A percentile compares a stretch with the other conserved stretches of the same genome.
phyloP scores from a whole-genome alignment of 2,329 filamentous ascomycete genomes.

The Aspergillus aculeatus region DNA sequence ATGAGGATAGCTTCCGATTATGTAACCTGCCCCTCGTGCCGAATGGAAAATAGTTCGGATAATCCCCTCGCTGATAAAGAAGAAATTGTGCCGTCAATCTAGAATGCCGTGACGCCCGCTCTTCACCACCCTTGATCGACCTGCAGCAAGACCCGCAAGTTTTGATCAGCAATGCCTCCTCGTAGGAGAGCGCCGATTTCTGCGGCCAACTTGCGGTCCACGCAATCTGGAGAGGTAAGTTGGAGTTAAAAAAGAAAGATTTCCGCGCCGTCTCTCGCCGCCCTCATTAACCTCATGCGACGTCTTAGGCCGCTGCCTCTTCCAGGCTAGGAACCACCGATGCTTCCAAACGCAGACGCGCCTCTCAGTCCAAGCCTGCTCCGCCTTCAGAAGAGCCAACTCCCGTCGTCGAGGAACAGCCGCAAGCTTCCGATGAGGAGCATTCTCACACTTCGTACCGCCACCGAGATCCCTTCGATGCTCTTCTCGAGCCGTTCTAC shows the following conservation, averaged over 20 bases:
- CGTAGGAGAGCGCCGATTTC: conserved; percentile 36
- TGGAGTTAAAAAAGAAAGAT: conserved; percentile 28
- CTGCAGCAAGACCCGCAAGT: background rate
- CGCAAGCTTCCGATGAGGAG: conserved; percentile 21
- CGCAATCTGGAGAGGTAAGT: conserved; percentile 33
- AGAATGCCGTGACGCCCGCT: conserved; percentile 13
- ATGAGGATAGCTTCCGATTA: conserved; percentile 11
- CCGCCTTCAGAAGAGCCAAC: conserved; percentile 19
- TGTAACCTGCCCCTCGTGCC: conserved; percentile 14
- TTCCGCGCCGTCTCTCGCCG: conserved; percentile 14
- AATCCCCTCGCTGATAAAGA: conserved; percentile 25
- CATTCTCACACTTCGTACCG: conserved; percentile 25
- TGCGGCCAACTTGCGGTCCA: conserved; percentile 26
- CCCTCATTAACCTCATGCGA: conserved; percentile 13
- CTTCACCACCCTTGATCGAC: background rate
- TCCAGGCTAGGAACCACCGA: conserved; percentile 20
- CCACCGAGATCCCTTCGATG: conserved; percentile 53
- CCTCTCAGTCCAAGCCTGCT: conserved; percentile 27
- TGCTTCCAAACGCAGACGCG: conserved; percentile 27
- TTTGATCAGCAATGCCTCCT: conserved; percentile 34
- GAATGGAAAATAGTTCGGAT: conserved; percentile 21
- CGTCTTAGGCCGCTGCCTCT: conserved; percentile 15
- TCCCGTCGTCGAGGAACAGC: conserved; percentile 15
- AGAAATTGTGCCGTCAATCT: conserved; percentile 21
- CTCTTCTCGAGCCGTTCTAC: conserved; percentile 68